These are phyloP conservation scores for Alternaria infectoria DNA, from an alignment of 2,329 filamentous ascomycete species.

Conservation along the genomic window DNA sequence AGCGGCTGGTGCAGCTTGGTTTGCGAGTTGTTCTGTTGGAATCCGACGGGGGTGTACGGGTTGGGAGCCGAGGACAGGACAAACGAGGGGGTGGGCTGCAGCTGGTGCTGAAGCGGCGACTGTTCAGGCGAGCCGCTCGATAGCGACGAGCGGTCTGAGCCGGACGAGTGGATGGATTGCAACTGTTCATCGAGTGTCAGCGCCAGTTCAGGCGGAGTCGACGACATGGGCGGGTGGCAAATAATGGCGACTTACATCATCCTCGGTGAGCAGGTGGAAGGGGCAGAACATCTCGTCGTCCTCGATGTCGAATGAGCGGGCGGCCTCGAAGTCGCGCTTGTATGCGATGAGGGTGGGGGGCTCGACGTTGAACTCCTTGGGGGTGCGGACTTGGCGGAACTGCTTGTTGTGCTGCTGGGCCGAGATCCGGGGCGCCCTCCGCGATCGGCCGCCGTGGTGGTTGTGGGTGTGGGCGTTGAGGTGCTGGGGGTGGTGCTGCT, in stretches of 20 bases:
- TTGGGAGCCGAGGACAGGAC: slow-evolving; percentile 71
- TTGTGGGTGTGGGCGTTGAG: slow-evolving; percentile 68
- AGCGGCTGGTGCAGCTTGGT: slow-evolving; percentile 91
- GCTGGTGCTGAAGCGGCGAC: slow-evolving; percentile 86
- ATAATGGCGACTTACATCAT: slow-evolving; percentile 69
- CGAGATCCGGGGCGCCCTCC: slow-evolving; percentile 80
- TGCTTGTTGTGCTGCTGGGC: slow-evolving; percentile 88
- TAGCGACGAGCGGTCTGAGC: slow-evolving; percentile 91
- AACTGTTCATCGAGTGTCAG: slow-evolving; percentile 64
- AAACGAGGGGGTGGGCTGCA: slow-evolving; percentile 72
- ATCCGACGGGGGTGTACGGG: slow-evolving; percentile 64
- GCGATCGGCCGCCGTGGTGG: slow-evolving; percentile 83
- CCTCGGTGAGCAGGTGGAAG: slow-evolving; percentile 83
- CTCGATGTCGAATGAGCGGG: slow-evolving; percentile 91
- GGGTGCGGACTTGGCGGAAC: slow-evolving; percentile 81
- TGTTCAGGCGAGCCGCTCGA: slow-evolving; percentile 93
- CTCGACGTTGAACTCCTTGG: slow-evolving; percentile 81
- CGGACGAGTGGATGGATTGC: slow-evolving; percentile 86
- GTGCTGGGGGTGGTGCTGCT: slow-evolving; percentile 54
- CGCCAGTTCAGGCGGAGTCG: slow-evolving; percentile 25
- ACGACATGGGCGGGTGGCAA: slow-evolving; percentile 34
- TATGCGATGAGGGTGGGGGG: slow-evolving; percentile 77
- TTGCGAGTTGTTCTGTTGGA: slow-evolving; percentile 60
- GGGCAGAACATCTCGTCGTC: slow-evolving; percentile 97
- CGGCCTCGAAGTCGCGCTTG: slow-evolving; percentile 86